Conservation (phyloP, 306 rosid genomes). For the Parietaria judaica region DNA sequence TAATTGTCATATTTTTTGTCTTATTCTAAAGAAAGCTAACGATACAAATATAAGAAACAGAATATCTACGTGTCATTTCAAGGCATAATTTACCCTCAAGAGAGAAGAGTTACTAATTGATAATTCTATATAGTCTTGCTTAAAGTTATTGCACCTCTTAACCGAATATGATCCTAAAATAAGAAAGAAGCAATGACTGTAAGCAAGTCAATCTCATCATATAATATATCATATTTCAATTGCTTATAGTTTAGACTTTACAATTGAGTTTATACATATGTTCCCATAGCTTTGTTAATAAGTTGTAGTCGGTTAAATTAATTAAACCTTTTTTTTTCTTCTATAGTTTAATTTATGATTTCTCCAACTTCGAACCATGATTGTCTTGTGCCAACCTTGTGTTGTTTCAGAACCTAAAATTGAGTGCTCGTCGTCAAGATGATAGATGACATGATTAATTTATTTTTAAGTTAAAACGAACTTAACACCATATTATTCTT, state of each 20-base stretch:
- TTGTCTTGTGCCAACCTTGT: background rate
- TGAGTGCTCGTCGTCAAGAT: background rate
- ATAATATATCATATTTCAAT: too few relatives aligned
- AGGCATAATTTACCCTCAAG: too few relatives aligned
- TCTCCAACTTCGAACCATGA: background rate
- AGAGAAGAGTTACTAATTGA: too few relatives aligned
- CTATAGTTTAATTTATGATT: background rate
- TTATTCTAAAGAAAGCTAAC: background rate
- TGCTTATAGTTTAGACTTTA: too few relatives aligned
- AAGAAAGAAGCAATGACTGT: too few relatives aligned
- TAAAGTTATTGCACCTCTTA: too few relatives aligned
- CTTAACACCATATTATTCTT: background rate
- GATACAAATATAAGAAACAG: too few relatives aligned
- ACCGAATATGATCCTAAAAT: too few relatives aligned
- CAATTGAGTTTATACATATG: too few relatives aligned
- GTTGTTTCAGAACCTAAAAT: background rate
- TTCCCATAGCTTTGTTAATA: background rate
- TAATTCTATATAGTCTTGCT: too few relatives aligned
- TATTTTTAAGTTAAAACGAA: background rate
- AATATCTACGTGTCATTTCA: too few relatives aligned
- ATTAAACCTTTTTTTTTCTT: background rate
- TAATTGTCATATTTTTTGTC: background rate
- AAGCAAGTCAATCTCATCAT: too few relatives aligned
- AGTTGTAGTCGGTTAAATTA: conserved; percentile 1
- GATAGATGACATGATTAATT: background rate